phyloP scores from a whole-genome alignment of 441 rosid genomes.

The Dalechampia spathulata region DNA sequence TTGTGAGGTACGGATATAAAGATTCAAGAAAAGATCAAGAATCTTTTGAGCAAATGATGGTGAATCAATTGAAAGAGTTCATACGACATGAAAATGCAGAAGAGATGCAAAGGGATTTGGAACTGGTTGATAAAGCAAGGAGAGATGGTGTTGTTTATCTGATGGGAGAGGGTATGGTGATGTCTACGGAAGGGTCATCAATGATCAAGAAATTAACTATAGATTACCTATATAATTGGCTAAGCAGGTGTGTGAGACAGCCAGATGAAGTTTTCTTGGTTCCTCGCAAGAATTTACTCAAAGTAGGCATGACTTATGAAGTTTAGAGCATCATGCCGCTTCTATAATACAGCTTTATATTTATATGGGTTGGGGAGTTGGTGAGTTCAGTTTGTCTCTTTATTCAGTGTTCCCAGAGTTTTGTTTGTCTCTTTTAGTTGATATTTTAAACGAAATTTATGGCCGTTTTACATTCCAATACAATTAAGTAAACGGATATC shows the following conservation, averaged over 20 bases:
- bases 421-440: too few relatives aligned
- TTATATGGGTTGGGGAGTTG: too few relatives aligned
- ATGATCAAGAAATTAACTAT: slow-evolving; percentile 10
- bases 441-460: too few relatives aligned
- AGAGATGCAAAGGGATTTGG: background rate
- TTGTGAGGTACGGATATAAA: slow-evolving; percentile 15
- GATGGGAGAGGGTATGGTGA: slow-evolving; percentile 16
- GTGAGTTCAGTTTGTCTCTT: too few relatives aligned
- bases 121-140: slow-evolving; percentile 8
- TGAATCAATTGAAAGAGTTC: slow-evolving; percentile 9
- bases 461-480: too few relatives aligned
- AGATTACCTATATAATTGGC: slow-evolving; percentile 14
- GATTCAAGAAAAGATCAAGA: slow-evolving; percentile 5
- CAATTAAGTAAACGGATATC: too few relatives aligned
- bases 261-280: slow-evolving; percentile 17
- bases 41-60: slow-evolving; percentile 10
- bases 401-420: too few relatives aligned
- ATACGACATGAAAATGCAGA: background rate
- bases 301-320: slow-evolving; percentile 23
- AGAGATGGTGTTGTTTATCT: slow-evolving; percentile 16
- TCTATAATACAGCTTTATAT: too few relatives aligned
- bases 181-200: slow-evolving; percentile 8
- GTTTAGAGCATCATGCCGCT: too few relatives aligned
- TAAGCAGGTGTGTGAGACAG: slow-evolving; percentile 14
- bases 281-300: slow-evolving; percentile 14